Base-by-base conservation (phyloP, 257 asterid species). In the Orobanche coerulescens region DNA sequence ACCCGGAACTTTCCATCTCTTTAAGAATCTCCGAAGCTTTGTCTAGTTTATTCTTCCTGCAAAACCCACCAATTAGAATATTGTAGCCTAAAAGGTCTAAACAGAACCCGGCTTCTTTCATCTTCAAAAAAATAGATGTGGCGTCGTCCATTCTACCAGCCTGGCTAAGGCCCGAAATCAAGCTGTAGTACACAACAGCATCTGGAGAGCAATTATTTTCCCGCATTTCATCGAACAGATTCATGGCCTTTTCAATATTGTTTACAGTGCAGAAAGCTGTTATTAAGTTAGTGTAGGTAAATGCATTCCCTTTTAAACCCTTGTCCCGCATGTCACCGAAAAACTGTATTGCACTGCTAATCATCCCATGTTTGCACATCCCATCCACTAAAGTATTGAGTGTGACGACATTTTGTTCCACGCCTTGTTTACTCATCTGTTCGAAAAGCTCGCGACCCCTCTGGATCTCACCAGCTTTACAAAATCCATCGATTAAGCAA, bases 91-190 rank as follows among this genome's bases (percentile, higher is more conserved):
- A 46, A 5, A 81, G 26, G 64, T 92, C 95, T 71, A 88, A 77
- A 65, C 57, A 1, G 71, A 84, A 81, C 6, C 97, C 95, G 7
- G 91, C 86, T 69, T 79, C 79, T 63, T 78, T 84, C 88, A 85
- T 69, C 76, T 60, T 75, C 3, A 79, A 69, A 66, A 79, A 65
- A 1, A 86, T 66, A 28, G 4, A 58, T 34, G 64, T 36, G 58
- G 98, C 97, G 28, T 84, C 96, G 30, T 82, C 82, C 94, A 75
- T 71, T 69, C 78, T 77, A 61, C 86, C 91, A 42, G 95, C 88
- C 69, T 49, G 83, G 67, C 74, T 52, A 47, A 82, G 83, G 48
- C 94, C 97, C 0, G 88, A 76, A 58, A 88, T 86, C 83, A 92
- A 76, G 66, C 84, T 73, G 71, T 80, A 81, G 75, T 82, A 88